Base-by-base conservation (phyloP, 2,329 filamentous ascomycete genomes). In the Ilyonectria sp. region DNA sequence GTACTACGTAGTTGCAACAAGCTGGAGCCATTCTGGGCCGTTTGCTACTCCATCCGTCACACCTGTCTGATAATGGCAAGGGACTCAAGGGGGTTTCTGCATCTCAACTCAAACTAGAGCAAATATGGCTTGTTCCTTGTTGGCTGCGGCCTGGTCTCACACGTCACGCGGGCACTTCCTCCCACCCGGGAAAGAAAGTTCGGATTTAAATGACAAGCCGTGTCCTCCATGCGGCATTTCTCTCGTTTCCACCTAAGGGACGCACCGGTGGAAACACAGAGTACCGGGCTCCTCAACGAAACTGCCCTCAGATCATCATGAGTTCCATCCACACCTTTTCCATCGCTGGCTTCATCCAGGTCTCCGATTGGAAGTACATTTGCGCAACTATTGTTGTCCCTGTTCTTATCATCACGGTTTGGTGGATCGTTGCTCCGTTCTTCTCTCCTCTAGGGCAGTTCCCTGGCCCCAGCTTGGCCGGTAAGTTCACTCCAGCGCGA, bases 391-490 rank as follows among this genome's bases (percentile, higher is more conserved):
- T 68, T 17, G 47, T 65, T 31, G 69, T 72, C 10, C 70, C 70
- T 19, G 4, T 69, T 29, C 10, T 71, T n/a, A 71, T 66, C 43
- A 37, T 71, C n/a, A 31, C 46, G 50, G 19, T 23, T 8, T 73
- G 69, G 71, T 69, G 70, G 65, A 66, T 70, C 26, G 63, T 67
- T 3, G 11, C 63, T 8, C 68, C 71, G 15, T 62, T 71, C 17
- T 19, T 47, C 31, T 73, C 71, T 21, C 71, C 70, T 11, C 52
- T 73, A 3, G 47, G 69, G 33, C 63, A 67, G 26, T 73, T 57
- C 50, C 71, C 71, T 31, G 68, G 71, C 1, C 71, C 71, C 3
- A 46, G 21, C 4, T 50, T 72, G n/a, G 71, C 70, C 47, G 69
- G 71, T 71, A 49, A 57, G 69, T 56, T 15, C 26, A 26, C 26